Evolutionary conservation across 495 filamentous ascomycete genomes (phyloP).

Genomic region (Aspergillus asperescens): DNA sequence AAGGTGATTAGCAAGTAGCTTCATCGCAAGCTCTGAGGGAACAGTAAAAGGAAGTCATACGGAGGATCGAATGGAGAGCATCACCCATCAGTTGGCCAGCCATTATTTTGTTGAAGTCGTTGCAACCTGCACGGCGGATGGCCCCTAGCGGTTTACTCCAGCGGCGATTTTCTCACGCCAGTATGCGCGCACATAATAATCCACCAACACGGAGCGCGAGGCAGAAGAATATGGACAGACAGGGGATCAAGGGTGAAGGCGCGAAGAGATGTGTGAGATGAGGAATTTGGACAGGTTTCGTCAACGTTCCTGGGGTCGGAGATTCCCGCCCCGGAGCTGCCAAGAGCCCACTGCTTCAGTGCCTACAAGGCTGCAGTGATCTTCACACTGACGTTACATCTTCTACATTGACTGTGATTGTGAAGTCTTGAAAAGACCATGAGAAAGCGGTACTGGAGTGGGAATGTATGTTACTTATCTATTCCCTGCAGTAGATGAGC

Average conservation of each 20-base stretch:
- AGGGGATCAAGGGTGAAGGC: background rate
- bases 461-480: no score
- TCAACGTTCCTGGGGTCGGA: background rate
- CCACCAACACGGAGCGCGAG: background rate
- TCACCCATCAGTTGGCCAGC: conserved; percentile 37
- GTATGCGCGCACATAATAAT: conserved; percentile 36
- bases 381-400: background rate
- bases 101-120: conserved; percentile 32
- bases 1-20: conserved; percentile 18
- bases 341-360: no score
- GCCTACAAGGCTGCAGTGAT: conserved; percentile 7
- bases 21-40: background rate
- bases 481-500: no score
- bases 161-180: conserved; percentile 26
- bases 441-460: no score
- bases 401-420: background rate
- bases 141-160: conserved; percentile 32
- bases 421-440: background rate
- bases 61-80: conserved; percentile 34
- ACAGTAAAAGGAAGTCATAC: conserved; percentile 25
- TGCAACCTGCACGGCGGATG: conserved; percentile 24
- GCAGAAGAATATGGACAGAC: background rate
- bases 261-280: background rate
- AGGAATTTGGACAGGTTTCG: background rate
- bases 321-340: conserved; percentile 9